These are phyloP conservation scores for Cyclotella cryptica DNA, from an alignment of 108 stramenopile genomes.

Conservation along the genomic window DNA sequence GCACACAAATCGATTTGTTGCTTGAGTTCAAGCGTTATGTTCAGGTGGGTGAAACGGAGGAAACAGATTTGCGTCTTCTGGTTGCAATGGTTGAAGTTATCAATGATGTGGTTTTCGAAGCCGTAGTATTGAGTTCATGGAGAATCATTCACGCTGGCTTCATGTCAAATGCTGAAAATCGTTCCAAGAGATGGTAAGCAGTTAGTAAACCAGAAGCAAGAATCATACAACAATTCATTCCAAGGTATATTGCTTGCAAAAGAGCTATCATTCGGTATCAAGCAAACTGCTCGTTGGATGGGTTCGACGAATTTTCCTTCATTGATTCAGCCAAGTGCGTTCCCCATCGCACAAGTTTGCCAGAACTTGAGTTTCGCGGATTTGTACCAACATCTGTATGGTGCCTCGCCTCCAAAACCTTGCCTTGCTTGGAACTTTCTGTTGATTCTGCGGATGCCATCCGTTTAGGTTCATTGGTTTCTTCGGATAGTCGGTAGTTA, in stretches of 20 bases:
- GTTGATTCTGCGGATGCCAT: too few species aligned
- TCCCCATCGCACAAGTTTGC: not conserved
- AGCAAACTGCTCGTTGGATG: not conserved
- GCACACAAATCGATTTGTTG: slow-evolving; percentile 81
- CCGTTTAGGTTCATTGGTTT: slow-evolving; percentile 1
- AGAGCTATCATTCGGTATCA: too few species aligned
- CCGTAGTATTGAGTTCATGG: slow-evolving; percentile 57
- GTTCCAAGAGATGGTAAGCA: slow-evolving; percentile 18
- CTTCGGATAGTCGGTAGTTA: too few species aligned
- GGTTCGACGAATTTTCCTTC: slow-evolving; percentile 7
- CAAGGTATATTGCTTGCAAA: too few species aligned
- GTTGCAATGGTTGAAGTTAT: slow-evolving; percentile 66
- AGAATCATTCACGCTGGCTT: slow-evolving; percentile 61
- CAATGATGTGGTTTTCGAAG: slow-evolving; percentile 83
- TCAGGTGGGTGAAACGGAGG: slow-evolving; percentile 72
- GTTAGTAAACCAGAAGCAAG: too few species aligned
- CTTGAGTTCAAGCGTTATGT: slow-evolving; percentile 65
- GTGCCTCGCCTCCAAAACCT: not conserved
- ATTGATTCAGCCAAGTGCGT: slow-evolving; percentile 16
- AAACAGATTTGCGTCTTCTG: slow-evolving; percentile 56
- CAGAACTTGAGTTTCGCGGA: not conserved
- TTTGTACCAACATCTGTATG: not conserved
- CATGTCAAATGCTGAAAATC: slow-evolving; percentile 29
- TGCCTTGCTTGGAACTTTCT: not conserved
- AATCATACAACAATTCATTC: too few species aligned